Evolutionary conservation across 2,329 filamentous ascomycete genomes (phyloP), one percentile per base, ranked within the genome.

Genomic region (Rosellinia necatrix): DNA sequence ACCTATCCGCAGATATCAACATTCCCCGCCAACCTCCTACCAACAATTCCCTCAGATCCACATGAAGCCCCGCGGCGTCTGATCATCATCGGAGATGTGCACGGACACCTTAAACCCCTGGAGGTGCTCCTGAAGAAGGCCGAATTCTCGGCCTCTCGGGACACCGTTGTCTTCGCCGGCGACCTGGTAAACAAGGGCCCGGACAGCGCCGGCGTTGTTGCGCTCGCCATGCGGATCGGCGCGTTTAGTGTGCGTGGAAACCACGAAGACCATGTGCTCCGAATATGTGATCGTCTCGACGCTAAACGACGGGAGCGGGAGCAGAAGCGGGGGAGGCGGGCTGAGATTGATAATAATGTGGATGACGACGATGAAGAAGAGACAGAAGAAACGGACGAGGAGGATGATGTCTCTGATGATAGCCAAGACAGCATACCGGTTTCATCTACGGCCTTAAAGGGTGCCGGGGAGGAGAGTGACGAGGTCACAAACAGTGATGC

Each of bases 211-310:
- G 91, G 87, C 32, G 90, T 96, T 1, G 80, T 97, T 43, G 83
- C 88, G 55, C 78, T 92, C 37, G 87, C 91, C 32, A 89, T 91
- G 70, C 74, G 82, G 12, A 75, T 93, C 32, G 83, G 84, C 47
- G 92, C 93, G 19, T 90, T 87, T 25, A 90, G 86, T 60, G 91
- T 97, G 7, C 87, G 93, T 47, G 94, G 94, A 15, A 97, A 97
- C 74, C 90, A 96, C 74, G 94, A 99, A 71, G 92, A 97, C 71
- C 82, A 86, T 19, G 80, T 97, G 17, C 80, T 97, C n/a, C 80
- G 88, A 7, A 81, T 86, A 1, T 82, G 86, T 58, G 76, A 78
- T 24, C 67, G 71, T 30, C 40, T 35, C 2, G 46, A 47, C 24
- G 29, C 24, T 2, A 52, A 47, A 41, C 38, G 44, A 42, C 44